Evolutionary conservation across 306 rosid genomes (phyloP).

Genomic region (Styphnolobium japonicum): DNA sequence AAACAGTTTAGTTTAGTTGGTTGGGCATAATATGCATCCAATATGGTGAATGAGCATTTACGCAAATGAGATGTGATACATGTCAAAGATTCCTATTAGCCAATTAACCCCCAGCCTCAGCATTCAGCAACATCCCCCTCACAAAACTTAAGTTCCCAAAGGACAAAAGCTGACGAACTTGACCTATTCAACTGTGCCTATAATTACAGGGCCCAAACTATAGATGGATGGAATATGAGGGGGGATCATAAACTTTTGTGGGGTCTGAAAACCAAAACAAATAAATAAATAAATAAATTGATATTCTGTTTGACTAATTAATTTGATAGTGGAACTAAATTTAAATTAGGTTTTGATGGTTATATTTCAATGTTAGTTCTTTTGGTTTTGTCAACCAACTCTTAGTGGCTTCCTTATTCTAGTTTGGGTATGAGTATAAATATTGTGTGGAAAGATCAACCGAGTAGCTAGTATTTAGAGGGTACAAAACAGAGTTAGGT

Average conservation of each 20-base stretch:
- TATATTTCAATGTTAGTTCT: background rate
- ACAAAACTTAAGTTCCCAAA: no score
- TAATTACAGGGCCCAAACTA: no score
- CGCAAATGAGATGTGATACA: background rate
- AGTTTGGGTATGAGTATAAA: background rate
- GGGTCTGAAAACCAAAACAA: no score
- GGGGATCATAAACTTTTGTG: no score
- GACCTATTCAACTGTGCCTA: no score
- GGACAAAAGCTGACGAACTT: no score
- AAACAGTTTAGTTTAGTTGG: constrained; percentile 31
- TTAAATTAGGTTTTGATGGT: background rate
- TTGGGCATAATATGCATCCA: constrained; percentile 25
- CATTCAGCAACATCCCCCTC: no score
- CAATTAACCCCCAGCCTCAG: no score
- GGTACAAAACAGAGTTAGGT: background rate
- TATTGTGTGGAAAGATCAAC: background rate
- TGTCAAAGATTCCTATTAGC: no score
- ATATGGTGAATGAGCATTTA: background rate
- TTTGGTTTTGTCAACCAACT: background rate
- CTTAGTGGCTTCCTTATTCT: no score
- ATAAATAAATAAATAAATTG: no score
- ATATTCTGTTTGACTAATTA: background rate
- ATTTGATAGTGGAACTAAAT: background rate
- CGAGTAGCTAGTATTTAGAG: background rate
- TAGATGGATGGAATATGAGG: no score